phyloP scores from a whole-genome alignment of 139 green algal species.

The Chlorella sp. region DNA sequence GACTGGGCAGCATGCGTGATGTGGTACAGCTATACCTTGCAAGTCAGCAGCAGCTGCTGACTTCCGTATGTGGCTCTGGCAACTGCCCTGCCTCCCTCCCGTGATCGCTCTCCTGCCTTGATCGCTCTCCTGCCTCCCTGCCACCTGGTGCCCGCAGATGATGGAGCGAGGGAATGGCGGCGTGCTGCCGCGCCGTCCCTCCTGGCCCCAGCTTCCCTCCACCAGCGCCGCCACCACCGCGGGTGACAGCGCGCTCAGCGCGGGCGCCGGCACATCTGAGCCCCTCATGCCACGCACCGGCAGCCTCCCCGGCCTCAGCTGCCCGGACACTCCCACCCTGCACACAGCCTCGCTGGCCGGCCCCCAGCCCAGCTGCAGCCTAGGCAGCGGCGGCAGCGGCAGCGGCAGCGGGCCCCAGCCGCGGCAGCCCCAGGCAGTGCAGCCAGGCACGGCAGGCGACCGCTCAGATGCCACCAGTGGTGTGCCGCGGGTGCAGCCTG shows the following conservation, averaged over 20 bases:
- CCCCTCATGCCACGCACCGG: background rate
- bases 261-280: background rate
- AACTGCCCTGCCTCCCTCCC: background rate
- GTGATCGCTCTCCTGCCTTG: background rate
- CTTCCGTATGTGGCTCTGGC: too few species aligned
- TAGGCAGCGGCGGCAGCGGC: background rate
- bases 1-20: too few species aligned
- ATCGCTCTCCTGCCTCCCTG: too few species aligned
- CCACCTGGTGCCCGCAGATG: too few species aligned
- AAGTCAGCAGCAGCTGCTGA: background rate
- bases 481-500: background rate
- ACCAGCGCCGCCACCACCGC: background rate
- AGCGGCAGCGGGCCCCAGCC: background rate
- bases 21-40: too few species aligned
- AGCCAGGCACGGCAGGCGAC: background rate
- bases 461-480: conserved; percentile 21
- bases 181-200: conserved; percentile 10
- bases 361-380: conserved; percentile 11
- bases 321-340: background rate
- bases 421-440: background rate
- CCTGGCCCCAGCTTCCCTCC: background rate
- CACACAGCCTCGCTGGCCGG: too few species aligned
- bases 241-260: background rate
- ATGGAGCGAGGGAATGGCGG: conserved; percentile 20
- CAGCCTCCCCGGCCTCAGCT: background rate